Evolutionary conservation across 495 filamentous ascomycete genomes (phyloP), one percentile per base, ranked within the genome.

Genomic region (Aspergillus bertholletiae): DNA sequence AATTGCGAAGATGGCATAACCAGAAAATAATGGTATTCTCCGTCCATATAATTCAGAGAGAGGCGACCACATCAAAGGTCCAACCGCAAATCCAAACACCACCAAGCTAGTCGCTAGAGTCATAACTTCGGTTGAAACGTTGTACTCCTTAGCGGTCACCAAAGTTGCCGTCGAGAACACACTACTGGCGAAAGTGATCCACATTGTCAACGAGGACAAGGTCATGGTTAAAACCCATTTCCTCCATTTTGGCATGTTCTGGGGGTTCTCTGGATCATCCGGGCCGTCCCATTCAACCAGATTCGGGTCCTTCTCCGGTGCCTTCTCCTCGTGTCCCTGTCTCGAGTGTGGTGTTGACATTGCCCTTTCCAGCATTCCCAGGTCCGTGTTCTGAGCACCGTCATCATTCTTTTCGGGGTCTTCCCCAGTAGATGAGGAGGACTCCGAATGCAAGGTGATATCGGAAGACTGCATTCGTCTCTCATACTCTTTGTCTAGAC

Each of bases 221-320:
- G 86, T 74, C 60, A 83, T 78, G 0, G 92, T 86, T 45, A 88
- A 78, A 0, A 84, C 54, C 85, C 87, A 92, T 71, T 95, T 95
- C 47, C 77, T 74, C 35, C 67, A 57, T 0, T 59, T 54, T 0
- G 80, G 63, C 58, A 86, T 89, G 67, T 93, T 92, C 62, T 84
- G 76, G 5, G 88, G 88, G 70, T 90, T 88, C 40, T 81, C 71
- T 0, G 86, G 86, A 57, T 92, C 88, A 46, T 87, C 61, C 0
- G 70, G 73, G 7, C 75, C 74, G 56, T 75, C 68, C 65, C 69
- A 78, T 30, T 70, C 70, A 1, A 78, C 70, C 7, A 77, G 58
- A 34, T 75, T 74, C 12, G 75, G 71, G 44, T 76, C 74, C 51
- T 65, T 70, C 12, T 58, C 56, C 11, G 56, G 50, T 8, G 56